These are phyloP conservation scores for Penicillium pancosmium DNA, from an alignment of 495 filamentous ascomycete genomes.

Conservation along the genomic window DNA sequence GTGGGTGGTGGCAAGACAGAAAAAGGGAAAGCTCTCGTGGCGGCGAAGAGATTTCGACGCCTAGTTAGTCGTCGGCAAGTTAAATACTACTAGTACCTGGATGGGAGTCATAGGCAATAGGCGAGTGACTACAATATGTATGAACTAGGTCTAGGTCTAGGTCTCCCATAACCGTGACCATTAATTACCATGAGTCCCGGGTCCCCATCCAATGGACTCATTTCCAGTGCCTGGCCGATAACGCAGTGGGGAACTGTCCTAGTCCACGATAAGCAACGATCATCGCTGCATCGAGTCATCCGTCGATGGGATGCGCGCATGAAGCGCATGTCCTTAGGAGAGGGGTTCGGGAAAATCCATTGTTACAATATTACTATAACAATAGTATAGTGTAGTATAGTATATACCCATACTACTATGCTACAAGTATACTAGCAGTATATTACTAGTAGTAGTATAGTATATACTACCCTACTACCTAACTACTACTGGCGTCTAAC, in stretches of 20 bases:
- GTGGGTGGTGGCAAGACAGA: constrained; percentile 3
- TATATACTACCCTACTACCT: no score
- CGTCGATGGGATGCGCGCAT: no score
- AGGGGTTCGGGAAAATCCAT: not conserved
- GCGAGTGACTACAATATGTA: no score
- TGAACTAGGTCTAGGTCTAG: no score
- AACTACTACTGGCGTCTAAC: no score
- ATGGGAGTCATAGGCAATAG: no score
- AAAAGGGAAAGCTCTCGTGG: not conserved
- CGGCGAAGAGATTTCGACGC: not conserved
- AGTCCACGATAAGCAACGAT: constrained; percentile 21
- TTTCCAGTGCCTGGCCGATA: constrained; percentile 1
- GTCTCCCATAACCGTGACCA: not conserved
- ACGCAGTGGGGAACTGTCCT: constrained; percentile 2
- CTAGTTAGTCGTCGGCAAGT: not conserved
- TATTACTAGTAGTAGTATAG: not conserved
- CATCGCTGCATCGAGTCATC: constrained; percentile 17
- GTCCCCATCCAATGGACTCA: not conserved
- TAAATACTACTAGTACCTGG: no score
- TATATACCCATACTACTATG: no score
- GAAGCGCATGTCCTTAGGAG: no score
- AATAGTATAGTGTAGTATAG: not conserved
- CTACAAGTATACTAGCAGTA: not conserved
- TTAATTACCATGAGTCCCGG: not conserved
- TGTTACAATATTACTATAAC: not conserved